Conservation (phyloP, 148 eudicot species). For the Mesembryanthemum crystallinum region DNA sequence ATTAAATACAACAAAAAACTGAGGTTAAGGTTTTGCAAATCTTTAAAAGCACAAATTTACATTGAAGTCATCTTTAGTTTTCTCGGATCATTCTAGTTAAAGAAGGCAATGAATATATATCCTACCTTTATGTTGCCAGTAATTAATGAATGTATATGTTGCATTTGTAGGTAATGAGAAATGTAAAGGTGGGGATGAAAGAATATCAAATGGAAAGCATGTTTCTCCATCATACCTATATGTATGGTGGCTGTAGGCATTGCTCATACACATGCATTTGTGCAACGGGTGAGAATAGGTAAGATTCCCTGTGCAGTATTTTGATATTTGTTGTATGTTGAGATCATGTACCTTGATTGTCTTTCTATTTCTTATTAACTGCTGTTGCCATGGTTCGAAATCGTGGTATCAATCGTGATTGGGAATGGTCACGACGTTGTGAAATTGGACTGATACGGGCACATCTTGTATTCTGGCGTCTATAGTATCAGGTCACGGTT, state of each 20-base stretch:
- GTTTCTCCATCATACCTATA: conserved; percentile 85
- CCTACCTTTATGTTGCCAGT: not conserved
- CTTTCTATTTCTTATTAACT: not conserved
- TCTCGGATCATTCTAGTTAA: not conserved
- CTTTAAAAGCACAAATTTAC: not conserved
- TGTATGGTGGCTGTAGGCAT: conserved; percentile 96
- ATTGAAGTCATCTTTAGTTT: not conserved
- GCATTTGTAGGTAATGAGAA: conserved; percentile 77
- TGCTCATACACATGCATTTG: conserved; percentile 98
- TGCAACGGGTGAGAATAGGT: conserved; percentile 94
- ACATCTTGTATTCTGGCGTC: too few relatives aligned
- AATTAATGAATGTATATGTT: conserved; percentile 9
- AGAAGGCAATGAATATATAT: not conserved
- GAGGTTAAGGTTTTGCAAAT: not conserved
- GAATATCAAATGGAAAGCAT: conserved; percentile 95
- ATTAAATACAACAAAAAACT: not conserved
- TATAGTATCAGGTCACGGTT: too few relatives aligned
- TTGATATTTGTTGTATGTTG: not conserved
- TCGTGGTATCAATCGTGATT: too few relatives aligned
- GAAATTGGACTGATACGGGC: too few relatives aligned
- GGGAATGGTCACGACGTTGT: too few relatives aligned
- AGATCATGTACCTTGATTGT: not conserved
- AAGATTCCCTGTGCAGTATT: conserved; percentile 8
- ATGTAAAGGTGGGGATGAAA: conserved; percentile 77
- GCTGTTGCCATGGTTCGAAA: too few relatives aligned